phyloP scores from a whole-genome alignment of 768 basidiomycete genomes.

The Hygrophorus russula region DNA sequence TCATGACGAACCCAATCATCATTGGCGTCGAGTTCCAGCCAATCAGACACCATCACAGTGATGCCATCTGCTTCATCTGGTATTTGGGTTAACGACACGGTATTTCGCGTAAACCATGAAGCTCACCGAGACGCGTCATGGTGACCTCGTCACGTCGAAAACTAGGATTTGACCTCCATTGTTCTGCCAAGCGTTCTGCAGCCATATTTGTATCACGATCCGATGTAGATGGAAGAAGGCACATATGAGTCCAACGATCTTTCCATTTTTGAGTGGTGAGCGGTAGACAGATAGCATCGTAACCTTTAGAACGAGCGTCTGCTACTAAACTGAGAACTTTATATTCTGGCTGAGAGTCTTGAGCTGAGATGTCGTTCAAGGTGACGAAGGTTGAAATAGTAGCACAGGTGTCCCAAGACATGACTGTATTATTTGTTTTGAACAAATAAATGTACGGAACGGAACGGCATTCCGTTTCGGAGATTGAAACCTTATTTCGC shows the following conservation, averaged over 20 bases:
- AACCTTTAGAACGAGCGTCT: conserved; percentile 53
- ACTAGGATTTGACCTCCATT: conserved; percentile 75
- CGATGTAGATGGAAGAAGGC: conserved; percentile 47
- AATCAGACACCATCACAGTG: conserved; percentile 77
- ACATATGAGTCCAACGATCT: conserved; percentile 82
- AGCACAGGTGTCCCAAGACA: conserved; percentile 26
- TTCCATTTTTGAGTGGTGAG: conserved; percentile 86
- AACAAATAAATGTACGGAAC: not conserved
- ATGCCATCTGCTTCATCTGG: conserved; percentile 69
- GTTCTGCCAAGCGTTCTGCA: conserved; percentile 61
- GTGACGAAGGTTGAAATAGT: conserved; percentile 27
- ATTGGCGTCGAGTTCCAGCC: conserved; percentile 88
- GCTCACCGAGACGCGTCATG: conserved; percentile 72
- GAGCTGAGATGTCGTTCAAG: conserved; percentile 24
- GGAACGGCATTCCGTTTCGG: too few relatives aligned
- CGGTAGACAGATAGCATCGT: conserved; percentile 70
- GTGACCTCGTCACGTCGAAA: conserved; percentile 83
- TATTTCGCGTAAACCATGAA: not conserved
- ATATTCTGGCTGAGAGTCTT: conserved; percentile 14
- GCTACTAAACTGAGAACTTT: conserved; percentile 40
- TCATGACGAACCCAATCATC: conserved; percentile 96
- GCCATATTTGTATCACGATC: conserved; percentile 13
- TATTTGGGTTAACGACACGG: not conserved
- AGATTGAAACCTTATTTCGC: not conserved
- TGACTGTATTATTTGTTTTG: conserved; percentile 13